Conservation (phyloP, 2,329 filamentous ascomycete species). For the Aureobasidium sp. region DNA sequence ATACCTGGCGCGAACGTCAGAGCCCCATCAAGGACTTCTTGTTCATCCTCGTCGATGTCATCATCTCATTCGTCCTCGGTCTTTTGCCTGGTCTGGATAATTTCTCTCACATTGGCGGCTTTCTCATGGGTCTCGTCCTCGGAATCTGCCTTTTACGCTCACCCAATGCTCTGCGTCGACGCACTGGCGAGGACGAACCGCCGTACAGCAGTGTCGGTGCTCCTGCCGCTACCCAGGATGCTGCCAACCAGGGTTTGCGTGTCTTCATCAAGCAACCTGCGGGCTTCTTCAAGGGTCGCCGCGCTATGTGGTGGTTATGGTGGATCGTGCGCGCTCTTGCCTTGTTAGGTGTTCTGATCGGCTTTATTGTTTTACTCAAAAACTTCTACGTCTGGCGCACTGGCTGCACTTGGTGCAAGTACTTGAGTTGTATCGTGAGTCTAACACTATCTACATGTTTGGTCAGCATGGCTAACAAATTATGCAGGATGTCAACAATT, state of each 20-base stretch:
- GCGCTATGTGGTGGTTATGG: conserved; percentile 95
- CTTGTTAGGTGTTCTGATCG: conserved; percentile 71
- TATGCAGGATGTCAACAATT: conserved; percentile 55
- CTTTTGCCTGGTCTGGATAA: conserved; percentile 91
- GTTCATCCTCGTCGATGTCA: conserved; percentile 77
- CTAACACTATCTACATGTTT: not conserved
- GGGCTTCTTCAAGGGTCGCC: conserved; percentile 85
- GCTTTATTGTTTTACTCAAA: conserved; percentile 78
- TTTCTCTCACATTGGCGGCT: conserved; percentile 94
- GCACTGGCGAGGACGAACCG: conserved; percentile 61
- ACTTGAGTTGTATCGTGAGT: conserved; percentile 86
- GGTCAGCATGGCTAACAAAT: not conserved
- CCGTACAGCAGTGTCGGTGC: conserved; percentile 58
- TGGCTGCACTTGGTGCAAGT: conserved; percentile 88
- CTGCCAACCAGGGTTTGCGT: conserved; percentile 25
- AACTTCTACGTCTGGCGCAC: conserved; percentile 81
- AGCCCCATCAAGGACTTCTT: conserved; percentile 76
- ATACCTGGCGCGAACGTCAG: conserved; percentile 77
- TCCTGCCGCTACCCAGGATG: conserved; percentile 10
- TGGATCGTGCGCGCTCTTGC: conserved; percentile 78
- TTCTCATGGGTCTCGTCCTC: conserved; percentile 81
- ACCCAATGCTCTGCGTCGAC: conserved; percentile 68
- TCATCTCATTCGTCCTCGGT: conserved; percentile 86
- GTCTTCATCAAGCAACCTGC: conserved; percentile 45
- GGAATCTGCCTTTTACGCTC: conserved; percentile 85